These are phyloP conservation scores for Pyrenophora seminiperda DNA, from an alignment of 2,329 filamentous ascomycete species.

Conservation along the genomic window DNA sequence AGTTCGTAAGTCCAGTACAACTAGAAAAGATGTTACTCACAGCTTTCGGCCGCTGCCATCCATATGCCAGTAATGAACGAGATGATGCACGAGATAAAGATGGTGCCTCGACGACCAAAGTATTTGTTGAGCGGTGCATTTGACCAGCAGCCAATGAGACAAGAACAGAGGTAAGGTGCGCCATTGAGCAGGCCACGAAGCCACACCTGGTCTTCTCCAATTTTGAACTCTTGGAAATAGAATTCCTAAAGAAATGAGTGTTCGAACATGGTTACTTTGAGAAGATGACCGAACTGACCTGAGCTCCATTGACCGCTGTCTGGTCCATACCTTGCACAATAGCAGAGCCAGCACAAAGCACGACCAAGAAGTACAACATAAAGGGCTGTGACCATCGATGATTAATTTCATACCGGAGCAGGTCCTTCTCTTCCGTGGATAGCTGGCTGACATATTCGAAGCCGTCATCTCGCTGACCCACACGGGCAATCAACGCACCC, in stretches of 20 bases:
- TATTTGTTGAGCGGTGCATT: constrained; percentile 41
- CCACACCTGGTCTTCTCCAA: constrained; percentile 35
- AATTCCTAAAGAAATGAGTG: constrained; percentile 23
- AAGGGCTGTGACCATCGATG: constrained; percentile 72
- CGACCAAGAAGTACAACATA: constrained; percentile 68
- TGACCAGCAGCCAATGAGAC: constrained; percentile 50
- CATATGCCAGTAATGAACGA: constrained; percentile 42
- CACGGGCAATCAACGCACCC: constrained; percentile 55
- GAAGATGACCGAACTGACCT: constrained; percentile 15
- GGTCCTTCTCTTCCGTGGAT: constrained; percentile 62
- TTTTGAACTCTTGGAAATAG: constrained; percentile 38
- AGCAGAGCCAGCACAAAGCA: constrained; percentile 69
- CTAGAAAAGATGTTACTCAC: not conserved
- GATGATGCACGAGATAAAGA: constrained; percentile 43
- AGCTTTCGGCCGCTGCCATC: constrained; percentile 39
- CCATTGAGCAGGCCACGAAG: constrained; percentile 37
- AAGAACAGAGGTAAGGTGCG: constrained; percentile 37
- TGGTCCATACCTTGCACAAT: constrained; percentile 66
- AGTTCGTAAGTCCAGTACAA: not conserved
- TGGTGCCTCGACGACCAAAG: constrained; percentile 40
- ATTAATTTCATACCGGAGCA: constrained; percentile 65
- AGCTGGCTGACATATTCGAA: constrained; percentile 56
- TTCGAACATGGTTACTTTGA: not conserved
- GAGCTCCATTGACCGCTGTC: constrained; percentile 43
- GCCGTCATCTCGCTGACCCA: constrained; percentile 53